These are phyloP conservation scores for Nakazawaea holstii DNA, from an alignment of 805 yeast genomes.

Conservation along the genomic window DNA sequence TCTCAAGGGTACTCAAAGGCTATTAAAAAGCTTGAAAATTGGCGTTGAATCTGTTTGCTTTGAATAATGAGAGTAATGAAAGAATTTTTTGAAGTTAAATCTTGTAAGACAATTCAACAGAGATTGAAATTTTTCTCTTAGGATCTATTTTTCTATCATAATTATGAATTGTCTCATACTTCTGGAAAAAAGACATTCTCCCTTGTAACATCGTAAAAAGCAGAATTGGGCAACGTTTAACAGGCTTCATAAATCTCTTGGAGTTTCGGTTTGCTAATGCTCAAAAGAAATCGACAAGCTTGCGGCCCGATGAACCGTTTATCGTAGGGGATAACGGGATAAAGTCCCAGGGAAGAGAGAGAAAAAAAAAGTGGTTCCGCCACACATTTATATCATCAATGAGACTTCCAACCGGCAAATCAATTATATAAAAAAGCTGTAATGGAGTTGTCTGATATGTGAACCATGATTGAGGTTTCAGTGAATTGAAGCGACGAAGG, in stretches of 20 bases:
- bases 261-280: too few relatives aligned
- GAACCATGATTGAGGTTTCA: neutral
- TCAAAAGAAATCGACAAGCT: too few relatives aligned
- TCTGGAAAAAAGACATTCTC: too few relatives aligned
- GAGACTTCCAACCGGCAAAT: neutral
- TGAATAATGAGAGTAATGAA: too few relatives aligned
- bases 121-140: too few relatives aligned
- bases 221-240: too few relatives aligned
- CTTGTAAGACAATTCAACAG: too few relatives aligned
- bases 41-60: neutral
- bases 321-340: neutral
- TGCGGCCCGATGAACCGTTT: neutral
- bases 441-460: neutral
- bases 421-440: neutral
- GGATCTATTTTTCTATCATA: too few relatives aligned
- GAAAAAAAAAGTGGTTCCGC: neutral
- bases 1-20: slow-evolving; percentile 59
- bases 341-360: neutral
- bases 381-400: neutral
- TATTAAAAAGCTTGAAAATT: slow-evolving; percentile 24
- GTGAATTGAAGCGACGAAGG: neutral
- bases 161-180: too few relatives aligned
- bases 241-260: too few relatives aligned
- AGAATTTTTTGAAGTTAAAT: too few relatives aligned
- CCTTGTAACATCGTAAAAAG: too few relatives aligned